Evolutionary conservation across 192 early-diverging fungal genomes (phyloP).

Genomic region (Podila horticola): DNA sequence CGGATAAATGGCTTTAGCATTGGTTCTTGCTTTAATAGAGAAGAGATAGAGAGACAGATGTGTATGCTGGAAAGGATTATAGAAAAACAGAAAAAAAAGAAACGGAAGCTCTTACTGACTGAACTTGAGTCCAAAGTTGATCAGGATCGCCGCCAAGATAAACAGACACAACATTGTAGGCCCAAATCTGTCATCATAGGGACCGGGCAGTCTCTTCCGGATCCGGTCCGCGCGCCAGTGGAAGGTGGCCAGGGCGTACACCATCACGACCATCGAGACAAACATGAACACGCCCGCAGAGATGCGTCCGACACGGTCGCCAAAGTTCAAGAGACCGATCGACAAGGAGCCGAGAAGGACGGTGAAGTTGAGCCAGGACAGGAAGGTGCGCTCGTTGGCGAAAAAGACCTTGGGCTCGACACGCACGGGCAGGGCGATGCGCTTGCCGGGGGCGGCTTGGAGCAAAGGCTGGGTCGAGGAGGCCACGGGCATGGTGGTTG

Average conservation of each 20-base stretch:
- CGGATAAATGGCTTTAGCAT: not conserved
- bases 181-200: slow-evolving; percentile 81
- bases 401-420: slow-evolving; percentile 94
- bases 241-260: slow-evolving; percentile 81
- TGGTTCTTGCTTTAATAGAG: not conserved
- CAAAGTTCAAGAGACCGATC: slow-evolving; percentile 85
- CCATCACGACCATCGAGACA: slow-evolving; percentile 79
- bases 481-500: slow-evolving; percentile 34
- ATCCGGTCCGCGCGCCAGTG: slow-evolving; percentile 81
- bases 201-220: slow-evolving; percentile 70
- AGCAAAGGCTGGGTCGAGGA: slow-evolving; percentile 44
- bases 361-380: slow-evolving; percentile 90
- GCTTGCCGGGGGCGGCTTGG: slow-evolving; percentile 59
- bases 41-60: not conserved
- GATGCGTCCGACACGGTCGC: slow-evolving; percentile 73
- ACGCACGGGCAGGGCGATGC: slow-evolving; percentile 81
- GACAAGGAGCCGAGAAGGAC: slow-evolving; percentile 80
- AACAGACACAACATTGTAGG: slow-evolving; percentile 78
- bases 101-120: slow-evolving; percentile 58
- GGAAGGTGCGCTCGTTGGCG: slow-evolving; percentile 93
- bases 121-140: slow-evolving; percentile 70
- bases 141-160: slow-evolving; percentile 68
- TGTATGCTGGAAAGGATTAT: not conserved
- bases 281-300: slow-evolving; percentile 66
- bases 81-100: not conserved